Base-by-base conservation (phyloP, 441 rosid species). In the Populus hybrid region DNA sequence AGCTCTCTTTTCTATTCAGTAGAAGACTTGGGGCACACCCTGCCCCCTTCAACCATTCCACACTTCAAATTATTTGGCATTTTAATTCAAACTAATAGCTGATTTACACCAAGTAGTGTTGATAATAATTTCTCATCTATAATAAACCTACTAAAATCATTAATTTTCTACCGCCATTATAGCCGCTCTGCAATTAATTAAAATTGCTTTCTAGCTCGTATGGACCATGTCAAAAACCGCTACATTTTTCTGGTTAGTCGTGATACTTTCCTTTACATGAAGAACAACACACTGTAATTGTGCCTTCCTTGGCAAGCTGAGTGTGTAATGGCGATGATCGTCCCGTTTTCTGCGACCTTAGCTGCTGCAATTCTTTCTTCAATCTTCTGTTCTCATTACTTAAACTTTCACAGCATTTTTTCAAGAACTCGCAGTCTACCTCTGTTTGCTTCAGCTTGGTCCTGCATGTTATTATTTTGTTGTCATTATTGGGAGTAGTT, bases 371-470 rank as follows among this genome's bases (percentile, higher is more conserved):
- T 78, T 87, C 86, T 67, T 75, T 87, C 85, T 84, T 80, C 84
- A 88, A 59, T 73, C 84, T 84, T 46, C 34, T 74, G 70, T 87
- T 87, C 68, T 84, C 87, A 3, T 80, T 69, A 24, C 77, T 85
- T 64, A 87, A 73, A 11, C 70, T 81, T 67, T 87, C 86, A 40
- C 89, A 86, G 6, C 80, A 76, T 81, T 81, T 88, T 73, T 84
- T 87, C 85, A 87, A 69, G 46, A 80, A 72, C 34, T 85, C 86
- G 16, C 87, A 84, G 42, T 88, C 88, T 46, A 69, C 73, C 30
- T 85, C 87, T 0, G 84, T 86, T 77, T 87, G 87, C 79, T 86
- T 87, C 84, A 85, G 79, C 79, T 88, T 88, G 57, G 86, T 88
- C 85, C 91, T 88, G 86, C 40, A 12, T 1, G 10, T 54, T 8